phyloP scores from a whole-genome alignment of 2,329 filamentous ascomycete genomes.

The Aspergillus fischeri region DNA sequence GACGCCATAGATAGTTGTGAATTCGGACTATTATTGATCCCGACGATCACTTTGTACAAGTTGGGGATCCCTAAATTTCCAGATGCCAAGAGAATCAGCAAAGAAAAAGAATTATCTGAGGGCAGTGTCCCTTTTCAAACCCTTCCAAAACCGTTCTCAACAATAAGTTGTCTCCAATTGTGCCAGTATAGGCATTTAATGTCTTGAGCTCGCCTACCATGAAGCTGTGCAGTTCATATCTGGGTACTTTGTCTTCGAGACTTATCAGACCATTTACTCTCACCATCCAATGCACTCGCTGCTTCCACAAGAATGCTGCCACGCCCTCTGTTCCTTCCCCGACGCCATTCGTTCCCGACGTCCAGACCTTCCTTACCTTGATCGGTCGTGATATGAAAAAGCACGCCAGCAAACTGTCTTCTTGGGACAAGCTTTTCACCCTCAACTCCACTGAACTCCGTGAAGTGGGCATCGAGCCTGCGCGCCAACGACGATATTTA shows the following conservation, averaged over 20 bases:
- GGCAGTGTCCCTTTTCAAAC: background rate
- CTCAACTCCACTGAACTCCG: conserved; percentile 72
- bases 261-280: conserved; percentile 21
- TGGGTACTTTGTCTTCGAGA: conserved; percentile 24
- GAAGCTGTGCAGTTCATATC: conserved; percentile 26
- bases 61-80: conserved; percentile 27
- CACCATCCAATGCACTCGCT: conserved; percentile 34
- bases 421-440: conserved; percentile 87
- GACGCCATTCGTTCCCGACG: conserved; percentile 81
- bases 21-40: conserved; percentile 32
- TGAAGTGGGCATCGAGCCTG: conserved; percentile 80
- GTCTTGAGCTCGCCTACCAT: conserved; percentile 15
- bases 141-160: background rate
- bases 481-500: conserved; percentile 77
- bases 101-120: background rate
- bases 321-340: conserved; percentile 58
- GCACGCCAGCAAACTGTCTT: conserved; percentile 80
- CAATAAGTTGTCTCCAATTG: background rate
- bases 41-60: conserved; percentile 5
- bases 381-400: conserved; percentile 83
- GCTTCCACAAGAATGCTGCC: conserved; percentile 39
- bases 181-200: background rate
- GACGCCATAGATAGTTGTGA: background rate
- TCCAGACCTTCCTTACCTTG: conserved; percentile 78
- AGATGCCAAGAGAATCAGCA: background rate